phyloP scores from a whole-genome alignment of 768 basidiomycete genomes.

The Phlebiopsis flavidoalba region DNA sequence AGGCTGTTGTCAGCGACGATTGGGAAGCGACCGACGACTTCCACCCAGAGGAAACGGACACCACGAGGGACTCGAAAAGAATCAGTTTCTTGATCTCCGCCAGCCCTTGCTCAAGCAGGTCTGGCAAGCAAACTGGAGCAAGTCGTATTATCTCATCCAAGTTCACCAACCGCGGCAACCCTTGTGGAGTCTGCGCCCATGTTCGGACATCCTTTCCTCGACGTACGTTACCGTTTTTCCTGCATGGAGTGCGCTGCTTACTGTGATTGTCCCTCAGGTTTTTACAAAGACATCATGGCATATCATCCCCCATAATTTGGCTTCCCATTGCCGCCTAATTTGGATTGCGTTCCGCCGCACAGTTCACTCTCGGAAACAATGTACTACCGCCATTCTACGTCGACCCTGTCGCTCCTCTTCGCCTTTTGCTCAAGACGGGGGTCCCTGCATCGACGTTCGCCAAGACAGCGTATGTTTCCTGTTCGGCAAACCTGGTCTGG shows the following conservation, averaged over 20 bases:
- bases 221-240: constrained; percentile 41
- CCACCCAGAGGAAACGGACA: constrained; percentile 85
- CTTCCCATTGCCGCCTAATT: constrained; percentile 79
- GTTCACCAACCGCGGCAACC: constrained; percentile 96
- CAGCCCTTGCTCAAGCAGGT: constrained; percentile 84
- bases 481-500: constrained; percentile 56
- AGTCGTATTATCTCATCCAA: constrained; percentile 93
- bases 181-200: constrained; percentile 77
- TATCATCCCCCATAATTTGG: constrained; percentile 89
- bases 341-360: constrained; percentile 76
- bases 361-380: constrained; percentile 56
- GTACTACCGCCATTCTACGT: constrained; percentile 59
- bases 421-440: constrained; percentile 30
- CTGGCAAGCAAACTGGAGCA: constrained; percentile 86
- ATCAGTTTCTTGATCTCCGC: constrained; percentile 86
- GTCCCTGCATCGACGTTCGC: constrained; percentile 47
- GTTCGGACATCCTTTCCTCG: constrained; percentile 77
- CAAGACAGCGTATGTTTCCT: constrained; percentile 70
- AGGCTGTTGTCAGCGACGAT: constrained; percentile 76
- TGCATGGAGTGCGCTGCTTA: neutral
- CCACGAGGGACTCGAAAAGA: constrained; percentile 78
- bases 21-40: constrained; percentile 91
- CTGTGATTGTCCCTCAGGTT: constrained; percentile 35
- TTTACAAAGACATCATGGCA: constrained; percentile 90
- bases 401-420: constrained; percentile 52